These are phyloP conservation scores for Monosiga brevicollis DNA, from an alignment of 78 protist species.

Conservation along the genomic window DNA sequence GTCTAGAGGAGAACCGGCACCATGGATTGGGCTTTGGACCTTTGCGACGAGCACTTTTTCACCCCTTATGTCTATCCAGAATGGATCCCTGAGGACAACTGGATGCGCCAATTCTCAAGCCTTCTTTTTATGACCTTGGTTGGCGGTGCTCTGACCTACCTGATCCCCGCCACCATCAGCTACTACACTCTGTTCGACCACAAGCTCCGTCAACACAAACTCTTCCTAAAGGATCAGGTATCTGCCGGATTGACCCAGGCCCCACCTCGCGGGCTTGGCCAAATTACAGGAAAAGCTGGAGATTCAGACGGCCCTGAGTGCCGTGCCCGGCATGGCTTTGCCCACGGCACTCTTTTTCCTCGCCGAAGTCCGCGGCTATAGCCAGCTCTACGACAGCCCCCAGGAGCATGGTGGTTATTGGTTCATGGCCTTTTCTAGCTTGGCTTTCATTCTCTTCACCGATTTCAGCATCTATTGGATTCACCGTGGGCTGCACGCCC, in stretches of 20 bases:
- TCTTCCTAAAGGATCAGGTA: constrained; percentile 11
- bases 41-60: neutral
- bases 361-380: constrained; percentile 20
- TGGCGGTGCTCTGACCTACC: constrained; percentile 1
- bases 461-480: constrained; percentile 69
- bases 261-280: neutral
- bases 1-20: too few species aligned
- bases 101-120: constrained; percentile 2
- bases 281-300: neutral
- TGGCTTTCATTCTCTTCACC: constrained; percentile 45
- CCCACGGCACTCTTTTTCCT: constrained; percentile 5
- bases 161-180: constrained; percentile 2
- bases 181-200: constrained; percentile 17
- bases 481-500: constrained; percentile 60
- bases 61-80: constrained; percentile 4
- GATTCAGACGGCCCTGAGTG: too few species aligned
- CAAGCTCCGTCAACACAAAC: neutral
- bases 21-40: constrained; percentile 12
- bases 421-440: neutral
- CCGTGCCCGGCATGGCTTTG: constrained; percentile 18
- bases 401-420: constrained; percentile 6
- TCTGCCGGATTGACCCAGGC: too few species aligned
- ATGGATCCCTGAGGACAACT: neutral
- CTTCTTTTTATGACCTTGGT: neutral
- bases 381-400: constrained; percentile 25